These are phyloP conservation scores for Cutaneotrichosporon cutaneum DNA, from an alignment of 1,284 basidiomycete genomes.

Conservation along the genomic window DNA sequence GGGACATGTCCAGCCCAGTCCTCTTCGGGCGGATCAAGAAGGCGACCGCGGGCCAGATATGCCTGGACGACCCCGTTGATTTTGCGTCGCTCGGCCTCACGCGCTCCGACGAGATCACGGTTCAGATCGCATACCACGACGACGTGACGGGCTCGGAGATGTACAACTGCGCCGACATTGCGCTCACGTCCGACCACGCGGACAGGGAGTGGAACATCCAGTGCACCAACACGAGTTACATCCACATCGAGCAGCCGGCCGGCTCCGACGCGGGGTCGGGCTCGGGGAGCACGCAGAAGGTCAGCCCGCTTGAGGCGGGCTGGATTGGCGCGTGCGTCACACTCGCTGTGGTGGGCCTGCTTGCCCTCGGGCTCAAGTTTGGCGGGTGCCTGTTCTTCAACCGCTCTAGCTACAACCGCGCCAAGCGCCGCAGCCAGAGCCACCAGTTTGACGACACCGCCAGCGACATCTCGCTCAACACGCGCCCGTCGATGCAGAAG, in stretches of 20 bases:
- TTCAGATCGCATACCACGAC: conserved; percentile 10
- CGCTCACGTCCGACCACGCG: conserved; percentile 7
- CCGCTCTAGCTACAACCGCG: too few species aligned
- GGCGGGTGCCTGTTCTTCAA: too few species aligned
- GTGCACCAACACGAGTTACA: conserved; percentile 8
- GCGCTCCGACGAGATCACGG: conserved; percentile 5
- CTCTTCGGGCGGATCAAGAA: neutral
- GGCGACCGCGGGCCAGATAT: conserved; percentile 8
- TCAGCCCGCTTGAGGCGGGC: too few species aligned
- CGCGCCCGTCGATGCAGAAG: too few species aligned
- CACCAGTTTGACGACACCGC: too few species aligned
- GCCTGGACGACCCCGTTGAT: conserved; percentile 10
- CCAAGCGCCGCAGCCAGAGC: too few species aligned
- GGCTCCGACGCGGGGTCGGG: too few species aligned
- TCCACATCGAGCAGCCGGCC: neutral
- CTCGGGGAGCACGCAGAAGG: too few species aligned
- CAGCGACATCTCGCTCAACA: too few species aligned
- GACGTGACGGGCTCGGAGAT: conserved; percentile 1
- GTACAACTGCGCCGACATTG: conserved; percentile 11
- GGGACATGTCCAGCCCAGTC: conserved; percentile 6
- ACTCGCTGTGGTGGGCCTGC: too few species aligned
- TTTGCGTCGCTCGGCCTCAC: neutral
- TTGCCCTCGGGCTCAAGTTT: too few species aligned
- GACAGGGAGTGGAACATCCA: neutral
- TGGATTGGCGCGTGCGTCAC: too few species aligned